Evolutionary conservation across 352 stramenopile species (phyloP), one percentile per base, ranked within the genome.

Genomic region (Phytophthora fragariae): DNA sequence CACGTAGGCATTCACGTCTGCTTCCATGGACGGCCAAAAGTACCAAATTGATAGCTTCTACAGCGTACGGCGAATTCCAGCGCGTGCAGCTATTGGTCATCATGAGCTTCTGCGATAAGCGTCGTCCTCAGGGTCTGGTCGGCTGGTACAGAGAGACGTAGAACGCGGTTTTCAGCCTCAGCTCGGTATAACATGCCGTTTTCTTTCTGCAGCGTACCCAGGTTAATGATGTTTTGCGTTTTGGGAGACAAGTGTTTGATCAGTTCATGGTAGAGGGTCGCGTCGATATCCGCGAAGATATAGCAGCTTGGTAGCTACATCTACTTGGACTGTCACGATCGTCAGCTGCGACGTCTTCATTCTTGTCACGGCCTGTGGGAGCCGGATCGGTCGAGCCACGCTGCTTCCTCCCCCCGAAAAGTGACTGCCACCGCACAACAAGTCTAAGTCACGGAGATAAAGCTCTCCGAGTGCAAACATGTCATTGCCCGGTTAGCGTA

Each of bases 21-120:
- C 29, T 37, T 41, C 46, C 4, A 50, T 29, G 1, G 2, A 12
- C 11, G 52, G 52, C 52, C 61, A 61, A 54, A 56, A 61, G 9
- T 68, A 61, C 52, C 52, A 68, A 3, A 47, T 24, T 1, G 21
- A 2, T 11, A 67, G 27, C 27, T 60, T 68, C 6, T 44, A 50
- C n/a, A 61, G 50, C 9, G 61, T 65, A 2, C 46, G 44, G 5
- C 58, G 58, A 24, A 65, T 65, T n/a, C 44, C 46, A 6, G 58
- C 27, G n/a, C 27, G 58, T 1, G 46, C 58, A 1, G 29, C 41
- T 17, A 49, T 29, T 14, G 58, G 29, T 5, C 58, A 57, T 65
- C 29, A 33, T 57, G 44, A 1, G 29, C 46, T 19, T 65, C 58
- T 15, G 58, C 46, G 7, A 65, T 57, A 2, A 65, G n/a, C 2